These are phyloP conservation scores for Hypoxylon perforatum DNA, from an alignment of 495 filamentous ascomycete species.

Conservation along the genomic window DNA sequence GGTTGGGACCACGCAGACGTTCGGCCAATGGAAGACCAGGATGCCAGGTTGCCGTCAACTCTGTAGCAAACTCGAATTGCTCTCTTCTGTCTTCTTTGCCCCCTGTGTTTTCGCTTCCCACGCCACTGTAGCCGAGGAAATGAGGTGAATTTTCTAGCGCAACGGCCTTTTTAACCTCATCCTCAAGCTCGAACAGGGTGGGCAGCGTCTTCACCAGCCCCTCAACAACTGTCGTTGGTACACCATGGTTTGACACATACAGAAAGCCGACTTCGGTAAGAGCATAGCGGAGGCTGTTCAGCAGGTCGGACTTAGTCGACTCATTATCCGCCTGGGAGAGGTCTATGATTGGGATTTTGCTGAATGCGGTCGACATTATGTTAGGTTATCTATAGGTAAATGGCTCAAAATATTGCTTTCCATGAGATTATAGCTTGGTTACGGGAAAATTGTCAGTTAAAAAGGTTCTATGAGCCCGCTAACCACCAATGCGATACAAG, in stretches of 20 bases:
- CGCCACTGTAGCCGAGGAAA: slow-evolving; percentile 64
- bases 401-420: not conserved
- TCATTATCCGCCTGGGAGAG: slow-evolving; percentile 52
- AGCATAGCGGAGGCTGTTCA: slow-evolving; percentile 57
- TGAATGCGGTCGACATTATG: slow-evolving; percentile 46
- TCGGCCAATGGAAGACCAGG: slow-evolving; percentile 55
- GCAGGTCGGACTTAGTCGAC: slow-evolving; percentile 38
- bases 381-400: not conserved
- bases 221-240: slow-evolving; percentile 48
- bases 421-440: slow-evolving; percentile 12
- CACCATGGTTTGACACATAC: slow-evolving; percentile 62
- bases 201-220: slow-evolving; percentile 55
- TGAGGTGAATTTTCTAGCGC: slow-evolving; percentile 63
- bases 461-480: not conserved
- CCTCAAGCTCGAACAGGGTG: slow-evolving; percentile 55
- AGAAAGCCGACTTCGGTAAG: slow-evolving; percentile 63
- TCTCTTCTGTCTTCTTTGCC: slow-evolving; percentile 62
- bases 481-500: slow-evolving; percentile 11
- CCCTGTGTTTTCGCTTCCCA: slow-evolving; percentile 62
- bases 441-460: slow-evolving; percentile 12
- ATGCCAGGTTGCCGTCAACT: slow-evolving; percentile 54
- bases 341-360: slow-evolving; percentile 59
- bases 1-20: slow-evolving; percentile 65
- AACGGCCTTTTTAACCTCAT: slow-evolving; percentile 51
- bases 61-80: slow-evolving; percentile 67